Evolutionary conservation across 331 rosid species (phyloP), one percentile per base, ranked within the genome.

Genomic region (Erythrophleum ivorense): DNA sequence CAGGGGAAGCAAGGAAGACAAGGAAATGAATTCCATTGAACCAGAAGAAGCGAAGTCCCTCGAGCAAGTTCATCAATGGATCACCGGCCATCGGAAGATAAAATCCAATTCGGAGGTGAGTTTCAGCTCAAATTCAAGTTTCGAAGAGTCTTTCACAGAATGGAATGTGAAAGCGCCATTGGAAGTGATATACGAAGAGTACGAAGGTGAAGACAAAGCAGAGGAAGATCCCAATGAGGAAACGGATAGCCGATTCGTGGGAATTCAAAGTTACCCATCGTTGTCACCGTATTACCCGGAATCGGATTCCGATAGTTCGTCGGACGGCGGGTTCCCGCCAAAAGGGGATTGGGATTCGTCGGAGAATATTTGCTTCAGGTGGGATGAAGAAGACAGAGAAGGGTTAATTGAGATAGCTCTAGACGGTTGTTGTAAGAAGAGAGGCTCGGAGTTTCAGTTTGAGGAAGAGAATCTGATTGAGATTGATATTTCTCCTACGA

Each of bases 381-480:
- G 93, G 94, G 86, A 82, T 0, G 91, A 88, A 52, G 95, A 89
- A 43, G 97, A 90, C 31, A 79, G 84, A 57, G 98, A 92, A 55
- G 97, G 92, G 74, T 72, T 94, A 50, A 92, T 92, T 50, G 98
- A 94, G 92, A 94, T 94, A 80, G 82, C 91, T 29, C 57, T 94
- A 78, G 94, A 89, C 62, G 79, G 74, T 16, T 82, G 81, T 21
- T 82, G 80, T 21, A 80, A 75, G 74, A 85, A 79, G 79, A 69
- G 53, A 3, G 80, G 14, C 2, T 19, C 79, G 80, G 87, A 78
- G 45, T 84, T 86, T 84, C 88, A 83, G 14, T 86, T 78, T 3
- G 97, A 94, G 65, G 97, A 94, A 85, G 97, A 94, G n/a, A 92
- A 92, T 76, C 58, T 91, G 89, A 92, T 94, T 29, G 98, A 92